A percentile compares a stretch with the other conserved stretches of the same genome.
These are phyloP conservation scores for Trichoderma koningiopsis DNA, from an alignment of 2,329 filamentous ascomycete species.

Conservation along the genomic window DNA sequence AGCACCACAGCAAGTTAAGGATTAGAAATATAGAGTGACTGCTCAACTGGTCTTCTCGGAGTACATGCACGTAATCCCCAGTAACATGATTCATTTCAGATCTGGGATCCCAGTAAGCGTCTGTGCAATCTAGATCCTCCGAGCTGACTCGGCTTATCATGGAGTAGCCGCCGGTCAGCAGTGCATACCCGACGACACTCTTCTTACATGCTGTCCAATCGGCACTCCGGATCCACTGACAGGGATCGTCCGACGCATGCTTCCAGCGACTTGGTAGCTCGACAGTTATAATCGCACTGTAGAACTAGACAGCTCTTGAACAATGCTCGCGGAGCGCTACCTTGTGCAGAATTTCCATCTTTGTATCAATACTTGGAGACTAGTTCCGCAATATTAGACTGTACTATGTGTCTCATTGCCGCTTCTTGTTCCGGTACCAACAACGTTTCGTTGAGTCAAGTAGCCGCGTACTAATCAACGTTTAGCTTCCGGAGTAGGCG, in stretches of 20 bases:
- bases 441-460: neutral
- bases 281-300: constrained; percentile 3
- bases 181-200: neutral
- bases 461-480: neutral
- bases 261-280: neutral
- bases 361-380: neutral
- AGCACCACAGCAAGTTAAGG: too few species aligned
- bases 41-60: neutral
- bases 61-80: neutral
- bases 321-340: neutral
- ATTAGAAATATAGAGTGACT: neutral
- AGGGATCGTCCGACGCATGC: neutral
- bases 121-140: neutral
- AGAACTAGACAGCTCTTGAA: neutral
- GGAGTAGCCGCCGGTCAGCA: neutral
- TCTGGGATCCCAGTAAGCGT: neutral
- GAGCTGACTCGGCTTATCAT: neutral
- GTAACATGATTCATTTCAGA: neutral
- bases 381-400: neutral
- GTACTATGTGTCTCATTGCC: neutral
- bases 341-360: neutral
- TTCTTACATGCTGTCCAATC: neutral
- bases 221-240: neutral
- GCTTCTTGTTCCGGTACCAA: neutral
- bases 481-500: neutral